A percentile compares a stretch with the other conserved stretches of the same genome.
Conservation (phyloP, 2,329 filamentous ascomycete species). For the Diaporthe aspalathi region DNA sequence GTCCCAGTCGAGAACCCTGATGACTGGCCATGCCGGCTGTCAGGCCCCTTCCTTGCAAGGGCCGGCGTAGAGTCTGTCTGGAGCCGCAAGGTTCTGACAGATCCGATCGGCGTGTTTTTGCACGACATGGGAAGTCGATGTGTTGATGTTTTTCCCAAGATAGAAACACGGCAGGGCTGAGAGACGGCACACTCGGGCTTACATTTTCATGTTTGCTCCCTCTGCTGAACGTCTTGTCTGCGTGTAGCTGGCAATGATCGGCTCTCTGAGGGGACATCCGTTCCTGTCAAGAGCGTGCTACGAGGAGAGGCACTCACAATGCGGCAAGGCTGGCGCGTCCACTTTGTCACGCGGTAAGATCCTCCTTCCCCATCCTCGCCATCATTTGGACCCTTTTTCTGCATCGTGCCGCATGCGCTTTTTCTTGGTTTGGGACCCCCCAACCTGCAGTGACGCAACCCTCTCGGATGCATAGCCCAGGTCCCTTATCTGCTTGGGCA, state of each 20-base stretch:
- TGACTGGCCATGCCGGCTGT: not conserved
- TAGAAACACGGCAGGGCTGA: slow-evolving; percentile 37
- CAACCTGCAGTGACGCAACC: slow-evolving; percentile 30
- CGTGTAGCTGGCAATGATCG: not conserved
- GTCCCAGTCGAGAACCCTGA: slow-evolving; percentile 19
- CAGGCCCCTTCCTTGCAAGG: slow-evolving; percentile 31
- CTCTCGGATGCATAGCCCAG: slow-evolving; percentile 18
- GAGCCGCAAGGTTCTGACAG: slow-evolving; percentile 32
- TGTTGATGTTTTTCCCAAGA: slow-evolving; percentile 33
- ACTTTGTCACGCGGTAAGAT: not conserved
- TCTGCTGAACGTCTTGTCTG: not conserved
- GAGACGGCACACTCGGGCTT: not conserved
- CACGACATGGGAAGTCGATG: slow-evolving; percentile 24
- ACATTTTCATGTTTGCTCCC: too few relatives aligned
- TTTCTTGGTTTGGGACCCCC: slow-evolving; percentile 14
- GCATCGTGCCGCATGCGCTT: slow-evolving; percentile 27
- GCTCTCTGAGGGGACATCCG: not conserved
- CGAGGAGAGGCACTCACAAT: not conserved
- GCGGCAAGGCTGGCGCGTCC: slow-evolving; percentile 15
- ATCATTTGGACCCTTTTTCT: slow-evolving; percentile 11
- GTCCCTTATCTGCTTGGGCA: slow-evolving; percentile 34
- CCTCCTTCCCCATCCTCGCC: not conserved
- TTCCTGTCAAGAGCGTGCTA: not conserved
- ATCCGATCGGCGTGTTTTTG: slow-evolving; percentile 28
- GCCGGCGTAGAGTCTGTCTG: not conserved